phyloP scores from a whole-genome alignment of 345 rosid genomes.

The Acer negundo region DNA sequence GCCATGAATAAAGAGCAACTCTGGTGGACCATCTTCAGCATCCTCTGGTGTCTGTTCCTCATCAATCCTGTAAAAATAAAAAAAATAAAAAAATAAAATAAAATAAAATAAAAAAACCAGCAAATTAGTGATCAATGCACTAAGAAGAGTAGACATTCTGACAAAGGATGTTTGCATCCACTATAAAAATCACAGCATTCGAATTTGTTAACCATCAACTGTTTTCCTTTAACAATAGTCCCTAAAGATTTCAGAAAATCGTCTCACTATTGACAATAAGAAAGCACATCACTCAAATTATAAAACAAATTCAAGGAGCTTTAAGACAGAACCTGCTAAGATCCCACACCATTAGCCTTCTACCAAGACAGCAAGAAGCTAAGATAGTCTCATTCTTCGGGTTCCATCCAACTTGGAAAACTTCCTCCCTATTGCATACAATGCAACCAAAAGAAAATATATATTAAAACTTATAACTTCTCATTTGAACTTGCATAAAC shows the following conservation, averaged over 20 bases:
- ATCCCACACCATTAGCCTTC: slow-evolving; percentile 99
- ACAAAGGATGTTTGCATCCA: not conserved
- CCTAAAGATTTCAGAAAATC: not conserved
- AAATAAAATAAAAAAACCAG: not conserved
- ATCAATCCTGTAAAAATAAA: slow-evolving; percentile 49
- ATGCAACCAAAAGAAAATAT: slow-evolving; percentile 14
- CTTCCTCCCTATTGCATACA: slow-evolving; percentile 77
- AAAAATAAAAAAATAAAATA: not conserved
- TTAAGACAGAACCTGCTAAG: slow-evolving; percentile 80
- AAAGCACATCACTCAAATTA: not conserved
- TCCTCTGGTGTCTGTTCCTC: slow-evolving; percentile 82
- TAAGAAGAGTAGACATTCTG: not conserved
- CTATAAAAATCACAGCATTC: not conserved
- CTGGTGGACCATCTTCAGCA: slow-evolving; percentile 99
- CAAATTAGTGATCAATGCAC: not conserved
- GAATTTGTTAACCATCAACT: not conserved
- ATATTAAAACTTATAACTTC: not conserved
- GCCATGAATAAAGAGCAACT: slow-evolving; percentile 95
- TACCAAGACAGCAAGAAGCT: slow-evolving; percentile 98
- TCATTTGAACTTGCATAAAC: not conserved
- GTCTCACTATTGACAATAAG: not conserved
- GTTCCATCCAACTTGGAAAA: slow-evolving; percentile 99
- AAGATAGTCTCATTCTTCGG: slow-evolving; percentile 96
- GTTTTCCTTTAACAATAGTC: not conserved
- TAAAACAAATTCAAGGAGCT: slow-evolving; percentile 2